Evolutionary conservation across 768 basidiomycete genomes (phyloP).

Genomic region (Suillus bovinus): DNA sequence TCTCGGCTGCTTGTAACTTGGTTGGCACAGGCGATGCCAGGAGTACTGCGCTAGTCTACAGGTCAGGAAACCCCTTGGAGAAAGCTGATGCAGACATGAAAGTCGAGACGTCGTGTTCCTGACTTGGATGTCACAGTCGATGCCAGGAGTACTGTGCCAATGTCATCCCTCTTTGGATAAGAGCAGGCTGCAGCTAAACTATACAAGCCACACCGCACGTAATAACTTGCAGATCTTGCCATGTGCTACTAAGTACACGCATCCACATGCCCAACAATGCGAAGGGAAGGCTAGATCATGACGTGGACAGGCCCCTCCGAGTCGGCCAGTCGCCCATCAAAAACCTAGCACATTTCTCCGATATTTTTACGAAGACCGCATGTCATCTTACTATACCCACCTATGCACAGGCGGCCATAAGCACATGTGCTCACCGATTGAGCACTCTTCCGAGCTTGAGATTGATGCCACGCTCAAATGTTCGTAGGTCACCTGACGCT

Average conservation of each 20-base stretch:
- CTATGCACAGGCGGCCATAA: background rate
- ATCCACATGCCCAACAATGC: background rate
- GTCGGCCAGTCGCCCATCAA: background rate
- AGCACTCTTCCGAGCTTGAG: slow-evolving; percentile 1
- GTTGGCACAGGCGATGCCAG: too few species aligned
- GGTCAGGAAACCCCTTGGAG: too few species aligned
- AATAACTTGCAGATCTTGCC: background rate
- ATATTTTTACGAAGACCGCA: background rate
- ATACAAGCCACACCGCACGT: too few species aligned
- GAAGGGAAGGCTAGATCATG: background rate
- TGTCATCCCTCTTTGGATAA: too few species aligned
- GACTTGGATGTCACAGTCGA: too few species aligned
- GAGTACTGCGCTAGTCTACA: too few species aligned
- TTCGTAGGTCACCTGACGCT: background rate
- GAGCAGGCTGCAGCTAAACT: too few species aligned
- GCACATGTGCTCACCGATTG: background rate
- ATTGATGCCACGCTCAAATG: background rate
- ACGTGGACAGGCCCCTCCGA: background rate
- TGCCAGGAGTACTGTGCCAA: too few species aligned
- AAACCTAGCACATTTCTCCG: background rate
- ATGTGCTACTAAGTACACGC: background rate
- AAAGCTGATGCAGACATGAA: too few species aligned
- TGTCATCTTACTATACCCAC: background rate
- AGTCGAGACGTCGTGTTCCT: too few species aligned
- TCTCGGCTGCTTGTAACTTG: too few species aligned